These are phyloP conservation scores for Blastomyces parvus DNA, from an alignment of 2,329 filamentous ascomycete species.

Conservation along the genomic window DNA sequence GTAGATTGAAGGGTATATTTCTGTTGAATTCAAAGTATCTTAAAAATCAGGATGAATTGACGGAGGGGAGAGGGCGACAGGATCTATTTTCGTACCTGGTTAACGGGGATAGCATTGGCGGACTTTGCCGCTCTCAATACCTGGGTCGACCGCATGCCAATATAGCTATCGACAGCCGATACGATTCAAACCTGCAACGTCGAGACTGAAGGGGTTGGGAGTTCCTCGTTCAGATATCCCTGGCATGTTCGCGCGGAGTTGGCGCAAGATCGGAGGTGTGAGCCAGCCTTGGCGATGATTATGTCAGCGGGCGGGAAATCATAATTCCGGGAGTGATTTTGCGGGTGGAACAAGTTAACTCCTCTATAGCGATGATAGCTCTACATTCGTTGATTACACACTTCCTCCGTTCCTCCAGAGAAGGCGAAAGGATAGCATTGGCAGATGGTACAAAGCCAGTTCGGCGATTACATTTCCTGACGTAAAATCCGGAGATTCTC, in stretches of 20 bases:
- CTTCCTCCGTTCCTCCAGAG: too few relatives aligned
- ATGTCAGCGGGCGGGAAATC: not conserved
- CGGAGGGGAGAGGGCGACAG: not conserved
- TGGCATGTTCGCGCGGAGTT: not conserved
- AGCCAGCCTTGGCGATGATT: not conserved
- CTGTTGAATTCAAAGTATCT: constrained; percentile 39
- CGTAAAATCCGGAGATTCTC: too few relatives aligned
- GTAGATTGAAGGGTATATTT: constrained; percentile 92
- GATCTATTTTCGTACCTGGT: constrained; percentile 24
- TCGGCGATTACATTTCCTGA: too few relatives aligned
- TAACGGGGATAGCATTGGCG: constrained; percentile 30
- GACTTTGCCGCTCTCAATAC: constrained; percentile 31
- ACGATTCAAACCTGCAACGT: not conserved
- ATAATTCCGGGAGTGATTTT: not conserved
- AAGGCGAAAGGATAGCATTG: too few relatives aligned
- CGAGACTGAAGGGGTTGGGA: not conserved
- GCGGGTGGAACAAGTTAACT: too few relatives aligned
- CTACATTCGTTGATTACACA: too few relatives aligned
- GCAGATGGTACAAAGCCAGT: too few relatives aligned
- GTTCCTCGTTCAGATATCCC: too few relatives aligned
- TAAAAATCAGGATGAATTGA: not conserved
- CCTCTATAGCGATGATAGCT: too few relatives aligned
- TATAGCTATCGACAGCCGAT: constrained; percentile 11
- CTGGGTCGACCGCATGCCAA: constrained; percentile 20
- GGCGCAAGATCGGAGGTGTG: not conserved